Percentiles rank a stretch among this genome's conserved stretches.
These are phyloP conservation scores for Oryza coarctata DNA, from an alignment of 176 grass and related monocot genomes.

Conservation along the genomic window DNA sequence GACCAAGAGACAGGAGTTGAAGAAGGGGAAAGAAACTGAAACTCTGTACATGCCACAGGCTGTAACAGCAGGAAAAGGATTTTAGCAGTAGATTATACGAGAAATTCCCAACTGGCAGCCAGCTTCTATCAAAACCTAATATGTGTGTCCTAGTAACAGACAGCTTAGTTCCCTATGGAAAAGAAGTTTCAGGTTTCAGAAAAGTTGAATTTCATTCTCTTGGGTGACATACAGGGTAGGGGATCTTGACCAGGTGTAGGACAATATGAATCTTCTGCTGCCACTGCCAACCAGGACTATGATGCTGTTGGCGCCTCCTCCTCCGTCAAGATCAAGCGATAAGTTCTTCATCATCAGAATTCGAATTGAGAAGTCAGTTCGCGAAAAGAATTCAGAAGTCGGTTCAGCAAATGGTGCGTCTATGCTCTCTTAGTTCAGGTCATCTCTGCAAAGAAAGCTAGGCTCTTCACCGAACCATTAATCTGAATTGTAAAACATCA, in stretches of 20 bases:
- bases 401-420: slow-evolving; percentile 45
- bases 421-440: slow-evolving; percentile 50
- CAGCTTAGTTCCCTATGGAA: not conserved
- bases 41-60: no score
- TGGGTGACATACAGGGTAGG: slow-evolving; percentile 35
- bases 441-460: slow-evolving; percentile 45
- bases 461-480: slow-evolving; percentile 63
- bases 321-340: no score
- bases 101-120: not conserved
- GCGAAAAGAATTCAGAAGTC: slow-evolving; percentile 17
- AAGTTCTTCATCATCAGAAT: slow-evolving; percentile 40
- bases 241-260: slow-evolving; percentile 42
- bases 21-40: no score
- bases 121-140: not conserved
- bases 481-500: slow-evolving; percentile 36
- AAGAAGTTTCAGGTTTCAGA: not conserved
- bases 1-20: no score
- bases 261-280: slow-evolving; percentile 18
- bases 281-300: slow-evolving; percentile 4
- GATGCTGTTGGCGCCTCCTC: not conserved
- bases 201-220: slow-evolving; percentile 1
- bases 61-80: not conserved
- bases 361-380: no score
- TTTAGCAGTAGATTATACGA: not conserved
- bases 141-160: not conserved